Evolutionary conservation across 83 land plant genomes (phyloP), one percentile per base, ranked within the genome.

Genomic region (Diphasiastrum complanatum): DNA sequence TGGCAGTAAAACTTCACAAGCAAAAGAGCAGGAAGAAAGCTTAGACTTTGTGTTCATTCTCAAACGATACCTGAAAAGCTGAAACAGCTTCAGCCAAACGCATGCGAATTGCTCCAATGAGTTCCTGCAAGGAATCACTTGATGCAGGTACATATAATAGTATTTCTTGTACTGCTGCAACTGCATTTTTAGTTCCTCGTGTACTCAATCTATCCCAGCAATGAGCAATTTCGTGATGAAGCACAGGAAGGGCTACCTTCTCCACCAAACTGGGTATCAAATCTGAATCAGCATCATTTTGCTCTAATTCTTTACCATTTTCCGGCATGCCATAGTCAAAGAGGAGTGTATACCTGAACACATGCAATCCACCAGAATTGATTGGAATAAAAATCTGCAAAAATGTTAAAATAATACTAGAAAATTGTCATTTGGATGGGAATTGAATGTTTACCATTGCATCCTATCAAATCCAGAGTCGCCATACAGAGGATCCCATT

Each of bases 191-290:
- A 3, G 92, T 89, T 45, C 81, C 82, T 48, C 61, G 69, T 5
- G 85, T 78, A 60, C 99, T 95, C 23, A 95, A 65, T 23, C 79
- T 70, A 57, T 95, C 99, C 99, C 99, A 95, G 55, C 96, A 95
- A 58, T 80, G 83, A 25, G 74, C 83, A 45, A 95, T 65, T 33
- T 95, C 80, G 74, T 89, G 92, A 53, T 86, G 92, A 55, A 95
- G 71, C 4, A 89, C 72, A 8, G 99, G 96, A 36, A 95, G 75
- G 31, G 89, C 99, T 29, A 95, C 82, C 63, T 79, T 95, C 59
- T 86, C 96, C 46, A 95, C 92, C 5, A 95, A 63, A 33, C 64
- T 72, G 53, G 99, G 99, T 22, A 95, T 76, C 64, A 95, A 78
- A 40, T 95, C 79, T 30, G 74, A 59, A 71, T 95, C 99, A 32